A percentile compares a stretch with the other conserved stretches of the same genome.
phyloP scores from a whole-genome alignment of 192 early-diverging fungal genomes.

The Coemansia sp. region DNA sequence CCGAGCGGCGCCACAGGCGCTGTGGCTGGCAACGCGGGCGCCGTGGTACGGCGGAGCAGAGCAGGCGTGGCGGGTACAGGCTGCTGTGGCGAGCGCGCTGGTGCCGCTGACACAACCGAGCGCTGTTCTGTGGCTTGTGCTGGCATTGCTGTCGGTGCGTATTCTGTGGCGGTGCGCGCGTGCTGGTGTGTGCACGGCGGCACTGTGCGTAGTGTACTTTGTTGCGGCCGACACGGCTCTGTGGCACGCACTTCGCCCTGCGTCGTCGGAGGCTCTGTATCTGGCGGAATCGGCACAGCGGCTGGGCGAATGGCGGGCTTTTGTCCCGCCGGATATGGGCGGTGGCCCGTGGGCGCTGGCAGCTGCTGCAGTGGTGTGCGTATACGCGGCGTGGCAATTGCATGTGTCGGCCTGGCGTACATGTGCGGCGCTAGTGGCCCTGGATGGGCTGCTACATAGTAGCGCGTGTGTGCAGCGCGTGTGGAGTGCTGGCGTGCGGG shows the following conservation, averaged over 20 bases:
- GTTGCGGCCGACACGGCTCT: conserved; percentile 11
- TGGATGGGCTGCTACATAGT: too few species aligned
- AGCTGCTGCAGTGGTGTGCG: too few species aligned
- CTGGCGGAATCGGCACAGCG: too few species aligned
- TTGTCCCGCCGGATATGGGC: background rate
- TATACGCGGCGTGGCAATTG: background rate
- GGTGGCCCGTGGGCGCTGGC: too few species aligned
- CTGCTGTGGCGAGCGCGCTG: conserved; percentile 12
- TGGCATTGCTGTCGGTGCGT: conserved; percentile 13
- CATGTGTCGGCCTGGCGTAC: background rate
- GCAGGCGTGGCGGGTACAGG: background rate
- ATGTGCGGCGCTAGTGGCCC: too few species aligned
- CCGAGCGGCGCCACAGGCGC: conserved; percentile 10
- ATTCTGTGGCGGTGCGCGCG: conserved; percentile 2
- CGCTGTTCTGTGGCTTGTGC: conserved; percentile 25
- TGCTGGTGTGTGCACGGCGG: conserved; percentile 3
- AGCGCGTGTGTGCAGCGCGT: too few species aligned
- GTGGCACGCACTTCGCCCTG: background rate
- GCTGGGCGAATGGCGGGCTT: too few species aligned
- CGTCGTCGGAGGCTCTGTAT: background rate
- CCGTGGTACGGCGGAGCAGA: conserved; percentile 11
- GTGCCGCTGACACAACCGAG: conserved; percentile 17
- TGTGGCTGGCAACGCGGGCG: conserved; percentile 11
- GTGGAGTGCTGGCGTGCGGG: too few species aligned
- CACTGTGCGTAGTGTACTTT: conserved; percentile 21